A percentile compares a stretch with the other conserved stretches of the same genome.
Evolutionary conservation across 1,284 basidiomycete genomes (phyloP).

Genomic region (Pyrrhoderma lamaoense): DNA sequence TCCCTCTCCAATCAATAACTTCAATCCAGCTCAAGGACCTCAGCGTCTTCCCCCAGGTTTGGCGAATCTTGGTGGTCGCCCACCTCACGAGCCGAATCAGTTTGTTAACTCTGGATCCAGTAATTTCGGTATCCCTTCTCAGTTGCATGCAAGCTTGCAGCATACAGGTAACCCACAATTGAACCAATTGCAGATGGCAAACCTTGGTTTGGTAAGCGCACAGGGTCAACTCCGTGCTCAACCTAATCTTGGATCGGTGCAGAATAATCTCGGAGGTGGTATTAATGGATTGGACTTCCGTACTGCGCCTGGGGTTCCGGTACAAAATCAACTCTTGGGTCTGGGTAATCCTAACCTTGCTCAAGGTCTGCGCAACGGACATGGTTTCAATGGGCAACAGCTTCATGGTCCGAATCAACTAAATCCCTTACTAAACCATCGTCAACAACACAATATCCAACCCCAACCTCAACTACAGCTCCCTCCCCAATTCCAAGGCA

Average conservation of each 20-base stretch:
- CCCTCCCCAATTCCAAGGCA: conserved; percentile 51
- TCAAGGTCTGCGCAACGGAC: conserved; percentile 35
- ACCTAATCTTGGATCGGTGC: conserved; percentile 42
- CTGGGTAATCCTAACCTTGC: conserved; percentile 35
- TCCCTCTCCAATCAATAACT: conserved; percentile 51
- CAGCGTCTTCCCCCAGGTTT: conserved; percentile 72
- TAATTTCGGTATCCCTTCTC: conserved; percentile 35
- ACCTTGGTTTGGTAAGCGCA: conserved; percentile 39
- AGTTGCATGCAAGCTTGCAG: conserved; percentile 41
- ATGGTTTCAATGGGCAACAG: conserved; percentile 45
- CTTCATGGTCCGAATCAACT: conserved; percentile 37
- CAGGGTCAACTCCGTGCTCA: conserved; percentile 45
- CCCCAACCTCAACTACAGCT: conserved; percentile 51
- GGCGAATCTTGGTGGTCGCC: conserved; percentile 73
- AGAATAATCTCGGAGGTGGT: conserved; percentile 35
- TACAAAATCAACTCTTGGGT: conserved; percentile 37
- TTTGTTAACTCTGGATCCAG: conserved; percentile 36
- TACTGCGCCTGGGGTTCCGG: conserved; percentile 23
- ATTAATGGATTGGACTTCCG: conserved; percentile 41
- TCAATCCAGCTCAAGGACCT: conserved; percentile 40
- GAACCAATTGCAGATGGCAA: conserved; percentile 43
- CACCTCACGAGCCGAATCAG: conserved; percentile 69
- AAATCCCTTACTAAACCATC: conserved; percentile 31
- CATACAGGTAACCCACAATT: conserved; percentile 41
- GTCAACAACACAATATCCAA: conserved; percentile 37